These are phyloP conservation scores for Carex parvula DNA, from an alignment of 176 grass and related monocot genomes.

Conservation along the genomic window DNA sequence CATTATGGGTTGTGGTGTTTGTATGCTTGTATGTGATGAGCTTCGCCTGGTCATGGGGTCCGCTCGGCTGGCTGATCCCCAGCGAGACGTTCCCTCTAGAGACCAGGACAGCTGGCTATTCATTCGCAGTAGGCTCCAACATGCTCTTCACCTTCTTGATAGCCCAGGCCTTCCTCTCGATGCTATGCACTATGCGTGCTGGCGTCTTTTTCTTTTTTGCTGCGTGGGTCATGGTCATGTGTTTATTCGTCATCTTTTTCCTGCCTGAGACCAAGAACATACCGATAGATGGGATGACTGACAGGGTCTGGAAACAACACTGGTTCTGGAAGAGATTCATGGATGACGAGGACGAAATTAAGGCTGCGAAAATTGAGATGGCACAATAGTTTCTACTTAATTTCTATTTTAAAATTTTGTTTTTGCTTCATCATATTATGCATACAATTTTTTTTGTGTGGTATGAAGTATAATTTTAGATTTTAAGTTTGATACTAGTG, in stretches of 20 bases:
- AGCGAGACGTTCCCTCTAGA: constrained; percentile 63
- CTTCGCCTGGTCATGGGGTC: constrained; percentile 76
- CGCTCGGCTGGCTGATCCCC: constrained; percentile 54
- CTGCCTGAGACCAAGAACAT: constrained; percentile 64
- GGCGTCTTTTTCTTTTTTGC: constrained; percentile 67
- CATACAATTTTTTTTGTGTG: background rate
- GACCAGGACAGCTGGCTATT: constrained; percentile 45
- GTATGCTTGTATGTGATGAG: constrained; percentile 57
- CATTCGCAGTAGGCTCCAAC: constrained; percentile 53
- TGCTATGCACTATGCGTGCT: constrained; percentile 44
- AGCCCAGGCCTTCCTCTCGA: constrained; percentile 67
- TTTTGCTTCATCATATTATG: background rate
- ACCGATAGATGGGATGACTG: constrained; percentile 53
- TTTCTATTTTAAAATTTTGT: background rate
- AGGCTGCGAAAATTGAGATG: background rate
- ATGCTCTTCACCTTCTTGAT: constrained; percentile 79
- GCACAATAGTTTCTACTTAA: background rate
- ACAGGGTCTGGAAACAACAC: constrained; percentile 44
- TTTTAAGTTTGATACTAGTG: background rate
- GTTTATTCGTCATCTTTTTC: constrained; percentile 28
- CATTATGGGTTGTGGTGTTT: constrained; percentile 33
- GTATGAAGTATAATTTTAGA: background rate
- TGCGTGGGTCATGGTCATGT: constrained; percentile 39
- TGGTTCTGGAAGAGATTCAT: constrained; percentile 77
- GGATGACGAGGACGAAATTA: background rate